phyloP scores from a whole-genome alignment of 805 yeast genomes.

The Saturnispora sanitii region DNA sequence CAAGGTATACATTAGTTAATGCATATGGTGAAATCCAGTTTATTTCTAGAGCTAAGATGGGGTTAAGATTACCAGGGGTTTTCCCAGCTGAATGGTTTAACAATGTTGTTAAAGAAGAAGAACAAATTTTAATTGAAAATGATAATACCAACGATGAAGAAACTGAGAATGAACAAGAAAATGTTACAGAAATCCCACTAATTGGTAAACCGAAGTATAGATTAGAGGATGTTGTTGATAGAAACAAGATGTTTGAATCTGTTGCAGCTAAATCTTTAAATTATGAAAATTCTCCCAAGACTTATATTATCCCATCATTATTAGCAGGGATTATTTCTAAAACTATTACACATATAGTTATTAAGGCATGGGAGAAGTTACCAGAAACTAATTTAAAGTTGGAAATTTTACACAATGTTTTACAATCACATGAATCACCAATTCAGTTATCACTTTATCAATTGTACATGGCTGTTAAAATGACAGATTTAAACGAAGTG shows the following conservation, averaged over 20 bases:
- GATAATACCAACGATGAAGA: too few species aligned
- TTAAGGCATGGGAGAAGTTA: constrained; percentile 23
- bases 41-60: constrained; percentile 35
- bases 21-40: constrained; percentile 48
- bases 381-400: constrained; percentile 27
- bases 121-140: constrained; percentile 11
- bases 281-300: constrained; percentile 16
- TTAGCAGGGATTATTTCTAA: constrained; percentile 24
- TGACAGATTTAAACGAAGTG: constrained; percentile 25
- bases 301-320: constrained; percentile 26
- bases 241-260: constrained; percentile 23
- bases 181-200: constrained; percentile 13
- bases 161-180: not conserved
- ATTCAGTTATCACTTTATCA: constrained; percentile 31
- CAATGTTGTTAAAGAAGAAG: constrained; percentile 24
- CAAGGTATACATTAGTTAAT: constrained; percentile 47
- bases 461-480: constrained; percentile 28
- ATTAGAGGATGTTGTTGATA: constrained; percentile 23
- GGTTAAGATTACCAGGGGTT: constrained; percentile 45
- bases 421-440: constrained; percentile 33
- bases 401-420: constrained; percentile 27
- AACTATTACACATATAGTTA: constrained; percentile 19
- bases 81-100: constrained; percentile 32
- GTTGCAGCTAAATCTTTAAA: constrained; percentile 17
- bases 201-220: constrained; percentile 28